Evolutionary conservation across 352 stramenopile genomes (phyloP).

Genomic region (Phytophthora palmivora): DNA sequence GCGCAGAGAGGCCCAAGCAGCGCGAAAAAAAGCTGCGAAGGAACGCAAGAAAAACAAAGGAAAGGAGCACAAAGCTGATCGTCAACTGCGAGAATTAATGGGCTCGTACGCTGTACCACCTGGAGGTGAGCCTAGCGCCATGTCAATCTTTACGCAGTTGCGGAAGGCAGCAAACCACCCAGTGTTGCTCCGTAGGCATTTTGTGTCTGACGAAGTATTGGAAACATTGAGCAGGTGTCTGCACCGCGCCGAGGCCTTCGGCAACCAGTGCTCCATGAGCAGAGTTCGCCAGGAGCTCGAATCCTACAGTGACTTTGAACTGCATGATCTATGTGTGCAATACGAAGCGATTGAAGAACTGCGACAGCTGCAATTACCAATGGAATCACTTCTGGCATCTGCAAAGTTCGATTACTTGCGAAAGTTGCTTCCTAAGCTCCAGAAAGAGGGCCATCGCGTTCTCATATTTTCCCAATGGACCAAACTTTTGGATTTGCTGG

Average conservation of each 20-base stretch:
- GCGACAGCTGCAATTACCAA: constrained; percentile 83
- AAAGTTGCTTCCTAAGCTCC: constrained; percentile 88
- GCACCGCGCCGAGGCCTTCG: constrained; percentile 84
- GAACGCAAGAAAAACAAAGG: constrained; percentile 64
- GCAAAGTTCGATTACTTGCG: constrained; percentile 95
- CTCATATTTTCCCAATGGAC: constrained; percentile 98
- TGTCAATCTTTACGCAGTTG: constrained; percentile 94
- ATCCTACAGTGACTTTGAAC: constrained; percentile 95
- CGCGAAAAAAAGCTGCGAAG: constrained; percentile 57
- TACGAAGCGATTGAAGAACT: constrained; percentile 86
- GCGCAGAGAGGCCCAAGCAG: constrained; percentile 57
- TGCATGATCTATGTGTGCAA: constrained; percentile 94
- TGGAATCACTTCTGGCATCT: constrained; percentile 92
- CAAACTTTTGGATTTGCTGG: constrained; percentile 94
- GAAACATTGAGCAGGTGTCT: constrained; percentile 84
- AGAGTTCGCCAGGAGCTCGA: constrained; percentile 94
- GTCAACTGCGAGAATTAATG: constrained; percentile 58
- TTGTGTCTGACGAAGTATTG: constrained; percentile 75
- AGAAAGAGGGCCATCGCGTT: constrained; percentile 91
- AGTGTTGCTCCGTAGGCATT: constrained; percentile 91
- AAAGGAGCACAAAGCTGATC: constrained; percentile 51
- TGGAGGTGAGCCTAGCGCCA: constrained; percentile 41
- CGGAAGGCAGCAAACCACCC: constrained; percentile 98
- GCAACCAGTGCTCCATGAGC: constrained; percentile 78
- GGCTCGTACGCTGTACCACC: constrained; percentile 30